Conservation (phyloP, 164 flowering plant species). For the Magnolia officinalis region DNA sequence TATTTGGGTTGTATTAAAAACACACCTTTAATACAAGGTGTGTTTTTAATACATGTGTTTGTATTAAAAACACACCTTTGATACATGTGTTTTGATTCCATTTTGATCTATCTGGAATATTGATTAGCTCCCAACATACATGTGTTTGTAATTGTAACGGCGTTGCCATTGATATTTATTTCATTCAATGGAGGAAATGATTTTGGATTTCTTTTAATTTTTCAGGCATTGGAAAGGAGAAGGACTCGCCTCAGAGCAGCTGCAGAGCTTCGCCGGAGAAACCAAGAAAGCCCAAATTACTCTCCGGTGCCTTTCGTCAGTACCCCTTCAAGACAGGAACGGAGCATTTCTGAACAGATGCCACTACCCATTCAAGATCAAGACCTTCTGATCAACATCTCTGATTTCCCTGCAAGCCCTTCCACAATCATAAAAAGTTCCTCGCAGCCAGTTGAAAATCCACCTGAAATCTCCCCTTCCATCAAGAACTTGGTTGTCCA, state of each 20-base stretch:
- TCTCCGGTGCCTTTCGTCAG: conserved; percentile 7
- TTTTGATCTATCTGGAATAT: not conserved
- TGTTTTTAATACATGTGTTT: not conserved
- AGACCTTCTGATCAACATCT: not conserved
- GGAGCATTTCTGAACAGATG: conserved; percentile 17
- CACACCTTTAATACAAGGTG: too few species aligned
- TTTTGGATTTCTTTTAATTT: not conserved
- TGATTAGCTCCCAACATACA: not conserved
- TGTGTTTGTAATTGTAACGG: not conserved
- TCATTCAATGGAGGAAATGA: not conserved
- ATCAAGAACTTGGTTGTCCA: not conserved
- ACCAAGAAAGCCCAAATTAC: not conserved
- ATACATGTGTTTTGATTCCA: not conserved
- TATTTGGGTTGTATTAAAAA: not conserved
- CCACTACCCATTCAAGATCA: conserved; percentile 4
- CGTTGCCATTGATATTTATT: not conserved
- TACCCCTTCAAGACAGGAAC: conserved; percentile 30
- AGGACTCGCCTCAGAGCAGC: conserved; percentile 45
- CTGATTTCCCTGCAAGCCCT: conserved; percentile 29
- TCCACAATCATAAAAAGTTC: conserved; percentile 10
- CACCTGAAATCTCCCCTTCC: conserved; percentile 39
- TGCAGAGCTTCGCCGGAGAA: conserved; percentile 13
- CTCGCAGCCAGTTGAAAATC: conserved; percentile 24
- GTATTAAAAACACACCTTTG: not conserved
- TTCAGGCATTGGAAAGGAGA: conserved; percentile 76